A percentile compares a stretch with the other conserved stretches of the same genome.
phyloP scores from a whole-genome alignment of 2,329 filamentous ascomycete species.

The Stemphylium lycopersici region DNA sequence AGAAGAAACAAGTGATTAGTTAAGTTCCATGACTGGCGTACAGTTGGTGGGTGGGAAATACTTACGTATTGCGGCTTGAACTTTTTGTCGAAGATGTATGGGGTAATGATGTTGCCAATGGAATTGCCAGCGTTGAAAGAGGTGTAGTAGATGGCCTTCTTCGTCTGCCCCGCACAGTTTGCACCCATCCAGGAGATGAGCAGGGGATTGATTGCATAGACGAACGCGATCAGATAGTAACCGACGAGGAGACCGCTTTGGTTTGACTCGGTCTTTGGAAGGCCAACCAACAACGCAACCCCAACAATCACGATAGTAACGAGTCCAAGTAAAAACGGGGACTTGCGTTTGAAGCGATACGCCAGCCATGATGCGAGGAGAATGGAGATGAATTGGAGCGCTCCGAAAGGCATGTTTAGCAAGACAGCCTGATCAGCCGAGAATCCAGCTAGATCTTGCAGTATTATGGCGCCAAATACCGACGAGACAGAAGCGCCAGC shows the following conservation, averaged over 20 bases:
- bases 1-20: neutral
- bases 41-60: neutral
- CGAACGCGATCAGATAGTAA: constrained; percentile 70
- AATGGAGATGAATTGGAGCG: constrained; percentile 29
- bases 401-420: constrained; percentile 60
- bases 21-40: neutral
- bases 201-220: constrained; percentile 70
- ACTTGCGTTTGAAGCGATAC: constrained; percentile 65
- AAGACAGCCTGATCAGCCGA: constrained; percentile 65
- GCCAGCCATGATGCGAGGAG: constrained; percentile 59
- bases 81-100: constrained; percentile 30
- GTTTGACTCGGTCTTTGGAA: constrained; percentile 50
- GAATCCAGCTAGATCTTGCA: constrained; percentile 64
- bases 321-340: constrained; percentile 52
- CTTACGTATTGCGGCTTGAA: constrained; percentile 32
- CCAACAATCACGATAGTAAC: constrained; percentile 66
- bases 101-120: constrained; percentile 64
- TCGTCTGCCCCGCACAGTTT: constrained; percentile 71
- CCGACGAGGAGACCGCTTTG: constrained; percentile 61
- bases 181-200: constrained; percentile 72
- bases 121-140: constrained; percentile 68
- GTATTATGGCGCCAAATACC: constrained; percentile 65
- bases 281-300: constrained; percentile 61
- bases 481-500: constrained; percentile 58
- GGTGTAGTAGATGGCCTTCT: constrained; percentile 69